Percentiles rank a stretch among this genome's conserved stretches.
Conservation (phyloP, 2,329 filamentous ascomycete species). For the Lasiodiplodia gonubiensis region DNA sequence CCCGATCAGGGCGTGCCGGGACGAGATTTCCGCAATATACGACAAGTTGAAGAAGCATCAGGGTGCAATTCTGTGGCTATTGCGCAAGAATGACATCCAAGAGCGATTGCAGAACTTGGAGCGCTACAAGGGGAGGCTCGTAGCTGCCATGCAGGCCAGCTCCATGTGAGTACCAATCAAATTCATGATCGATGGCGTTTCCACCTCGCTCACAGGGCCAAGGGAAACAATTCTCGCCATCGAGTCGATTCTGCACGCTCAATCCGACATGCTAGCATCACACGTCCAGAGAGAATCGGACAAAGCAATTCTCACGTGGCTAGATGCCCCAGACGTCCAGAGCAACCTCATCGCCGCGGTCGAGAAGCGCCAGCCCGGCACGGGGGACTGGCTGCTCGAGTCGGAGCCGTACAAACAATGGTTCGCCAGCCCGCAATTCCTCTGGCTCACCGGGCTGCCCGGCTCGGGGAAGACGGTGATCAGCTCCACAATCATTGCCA, state of each 20-base stretch:
- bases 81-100: neutral
- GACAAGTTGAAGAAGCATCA: neutral
- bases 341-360: constrained; percentile 4
- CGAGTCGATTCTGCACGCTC: neutral
- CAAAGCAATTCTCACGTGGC: neutral
- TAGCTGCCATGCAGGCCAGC: constrained; percentile 2
- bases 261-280: neutral
- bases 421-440: neutral
- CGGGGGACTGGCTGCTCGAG: neutral
- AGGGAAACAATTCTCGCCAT: neutral
- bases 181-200: too few species aligned
- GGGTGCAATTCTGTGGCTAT: neutral
- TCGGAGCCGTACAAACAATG: neutral
- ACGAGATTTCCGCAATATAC: neutral
- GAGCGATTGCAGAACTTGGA: neutral
- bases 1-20: neutral
- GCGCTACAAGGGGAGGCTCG: neutral
- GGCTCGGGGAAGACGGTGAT: constrained; percentile 1
- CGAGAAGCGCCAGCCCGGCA: neutral
- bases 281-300: constrained; percentile 5
- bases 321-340: neutral
- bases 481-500: constrained; percentile 1
- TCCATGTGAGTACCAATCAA: neutral
- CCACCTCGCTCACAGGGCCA: neutral
- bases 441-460: constrained; percentile 2